Base-by-base conservation (phyloP, 495 filamentous ascomycete genomes). In the Aspergillus avenaceus region DNA sequence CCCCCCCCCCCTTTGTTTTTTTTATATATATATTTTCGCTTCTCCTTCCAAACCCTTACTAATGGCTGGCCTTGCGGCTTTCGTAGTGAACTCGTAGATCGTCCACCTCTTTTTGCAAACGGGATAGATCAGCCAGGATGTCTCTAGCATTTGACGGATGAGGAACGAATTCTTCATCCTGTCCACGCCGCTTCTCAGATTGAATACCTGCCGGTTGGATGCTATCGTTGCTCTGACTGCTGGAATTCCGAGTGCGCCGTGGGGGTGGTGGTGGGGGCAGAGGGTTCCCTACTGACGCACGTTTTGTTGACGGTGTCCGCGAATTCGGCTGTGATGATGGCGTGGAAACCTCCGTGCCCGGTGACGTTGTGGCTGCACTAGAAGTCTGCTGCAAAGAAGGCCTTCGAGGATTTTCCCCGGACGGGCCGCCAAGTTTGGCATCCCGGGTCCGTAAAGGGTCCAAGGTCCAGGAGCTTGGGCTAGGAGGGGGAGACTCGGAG, bases 61-160 rank as follows among this genome's bases (percentile, higher is more conserved):
- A 53, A 6, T 56, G 52, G 11, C 45, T 51, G n/a, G 50, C 32
- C 32, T 43, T 54, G 13, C 49, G 54, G 31, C 58, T 65, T 45
- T 73, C 75, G 52, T 77, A 82, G 49, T 77, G 76, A 1, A 80
- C 82, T 53, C 83, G 75, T 27, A 87, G 61, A 41, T 81, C 83
- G 66, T 90, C 85, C 38, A 90, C 86, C 61, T 90, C 86, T 64
- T 75, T 79, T 64, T 85, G 85, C 49, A 90, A 63, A 40, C 80
- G 78, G 6, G 79, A 73, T 28, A 90, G 67, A 66, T 87, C 84
- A 2, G 84, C 85, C 49, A 90, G 53, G 32, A 87, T 83, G 60
- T 85, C 81, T 25, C 66, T 70, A 4, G 70, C 73, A 41, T 73
- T 68, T 8, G 64, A 69, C 11, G 65, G 57, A 28, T 66, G 53